Evolutionary conservation across 2,329 filamentous ascomycete genomes (phyloP), one percentile per base, ranked within the genome.

Genomic region (Thelonectria blattea): DNA sequence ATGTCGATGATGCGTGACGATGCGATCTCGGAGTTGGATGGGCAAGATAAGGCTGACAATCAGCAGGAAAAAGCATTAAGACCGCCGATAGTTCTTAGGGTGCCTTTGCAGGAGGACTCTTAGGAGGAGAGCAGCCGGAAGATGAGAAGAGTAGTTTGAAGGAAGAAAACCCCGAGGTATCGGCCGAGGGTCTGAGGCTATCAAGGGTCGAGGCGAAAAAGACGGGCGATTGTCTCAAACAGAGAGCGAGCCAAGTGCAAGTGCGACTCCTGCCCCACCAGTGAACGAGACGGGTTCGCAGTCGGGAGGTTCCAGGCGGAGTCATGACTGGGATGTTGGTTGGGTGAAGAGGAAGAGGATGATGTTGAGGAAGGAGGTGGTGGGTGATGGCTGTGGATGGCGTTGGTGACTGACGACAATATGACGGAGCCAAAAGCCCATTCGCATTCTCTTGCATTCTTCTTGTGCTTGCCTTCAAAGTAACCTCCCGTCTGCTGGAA

Each of bases 261-360:
- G 53, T 61, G 57, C 57, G 58, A 61, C 61, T 46, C 42, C 42
- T 62, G 57, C 61, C 61, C 61, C 61, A 63, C 61, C 57, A 60
- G 12, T 47, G 20, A 52, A 20, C 17, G 45, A 42, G 56, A 51
- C 51, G 34, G 58, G 54, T 50, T 11, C 22, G 45, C 15, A 32
- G 48, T 48, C 39, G 45, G 46, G 45, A 60, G 27, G 55, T 45
- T 54, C 14, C 50, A 57, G 57, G 61, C 54, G 58, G 53, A 58
- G 58, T 27, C 34, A 5, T 15, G 27, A 30, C 27, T 9, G 27
- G 27, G 27, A 30, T 30, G 27, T 30, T 30, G 27, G 27, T 30
- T 30, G 15, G 34, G 34, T 14, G 34, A 37, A 37, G 34, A 30
- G 45, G 46, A 52, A 55, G 61, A 61, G 52, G 52, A 48, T 20